Base-by-base conservation (phyloP, 2,329 filamentous ascomycete genomes). In the Monilinia fructigena region DNA sequence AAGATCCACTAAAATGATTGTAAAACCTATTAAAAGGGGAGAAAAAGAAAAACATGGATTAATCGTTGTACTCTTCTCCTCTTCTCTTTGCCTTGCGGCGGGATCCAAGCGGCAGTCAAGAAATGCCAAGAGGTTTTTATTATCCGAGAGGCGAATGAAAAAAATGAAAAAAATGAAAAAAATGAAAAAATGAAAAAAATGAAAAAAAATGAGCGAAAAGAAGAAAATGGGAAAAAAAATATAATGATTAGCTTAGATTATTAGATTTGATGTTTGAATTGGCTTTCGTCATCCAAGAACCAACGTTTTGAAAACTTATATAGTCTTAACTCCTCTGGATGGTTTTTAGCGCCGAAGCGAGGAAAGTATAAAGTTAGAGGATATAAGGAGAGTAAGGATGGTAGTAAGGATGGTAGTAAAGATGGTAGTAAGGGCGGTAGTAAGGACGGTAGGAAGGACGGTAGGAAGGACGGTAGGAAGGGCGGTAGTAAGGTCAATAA, bases 91-190 rank as follows among this genome's bases (percentile, higher is more conserved):
- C 52, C 52, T 35, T 48, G 26, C 16, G 28, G 28, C 56, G 42
- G 56, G 42, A 60, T 35, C 42, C 18, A 60, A 60, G 55, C 42
- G 56, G 56, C 56, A 60, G 56, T 60, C 26, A 23, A 48, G 7
- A 35, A 59, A 48, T 18, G 38, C 55, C 55, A 58, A 58, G 56
- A 20, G 45, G 31, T 5, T 35, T 48, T 28, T 12, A 14, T 23
- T n/a, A 60, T 48, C 42, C 42, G 28, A 60, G 20, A 60, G 45
- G 56, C 56, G 56, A 60, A 26, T 10, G 16, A 7, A n/a, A 23
- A 55, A n/a, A 23, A 23, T 23, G 23, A 23, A 23, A 55, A 38
- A 28, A 56, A 56, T 28, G 35, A 28, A 42, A 42, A 48, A 48
- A 35, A 48, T 6, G 6, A 35, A 5, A 6, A 35, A 35, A 28